Evolutionary conservation across 2,329 filamentous ascomycete genomes (phyloP).

Genomic region (Hysterium pulicare): DNA sequence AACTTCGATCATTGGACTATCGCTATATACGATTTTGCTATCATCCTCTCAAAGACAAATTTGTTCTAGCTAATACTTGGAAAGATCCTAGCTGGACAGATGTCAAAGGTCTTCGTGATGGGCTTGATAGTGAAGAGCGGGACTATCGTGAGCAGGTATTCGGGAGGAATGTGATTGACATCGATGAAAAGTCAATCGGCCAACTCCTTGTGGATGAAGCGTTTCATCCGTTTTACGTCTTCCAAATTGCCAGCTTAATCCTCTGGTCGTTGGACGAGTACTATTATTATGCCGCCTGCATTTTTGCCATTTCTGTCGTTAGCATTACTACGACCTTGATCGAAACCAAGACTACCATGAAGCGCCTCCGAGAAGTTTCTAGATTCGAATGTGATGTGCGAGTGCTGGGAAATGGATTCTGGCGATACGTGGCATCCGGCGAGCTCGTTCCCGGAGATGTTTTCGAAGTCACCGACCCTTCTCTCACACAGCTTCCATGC

Average conservation of each 20-base stretch:
- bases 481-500: slow-evolving; percentile 80
- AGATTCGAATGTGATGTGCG: slow-evolving; percentile 93
- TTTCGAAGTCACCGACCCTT: slow-evolving; percentile 94
- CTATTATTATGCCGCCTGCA: slow-evolving; percentile 95
- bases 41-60: slow-evolving; percentile 85
- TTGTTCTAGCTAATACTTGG: slow-evolving; percentile 83
- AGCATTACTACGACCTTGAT: slow-evolving; percentile 87
- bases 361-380: slow-evolving; percentile 82
- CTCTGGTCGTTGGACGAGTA: slow-evolving; percentile 96
- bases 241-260: slow-evolving; percentile 89
- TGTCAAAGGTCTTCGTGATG: slow-evolving; percentile 68
- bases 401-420: slow-evolving; percentile 91
- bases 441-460: slow-evolving; percentile 94
- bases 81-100: slow-evolving; percentile 89
- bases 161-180: slow-evolving; percentile 85
- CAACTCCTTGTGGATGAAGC: slow-evolving; percentile 91
- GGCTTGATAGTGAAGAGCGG: slow-evolving; percentile 86
- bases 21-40: slow-evolving; percentile 92
- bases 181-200: slow-evolving; percentile 79
- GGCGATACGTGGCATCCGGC: slow-evolving; percentile 80
- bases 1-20: slow-evolving; percentile 80
- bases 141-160: slow-evolving; percentile 81
- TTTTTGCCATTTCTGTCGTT: slow-evolving; percentile 89
- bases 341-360: slow-evolving; percentile 92
- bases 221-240: slow-evolving; percentile 97